A percentile compares a stretch with the other conserved stretches of the same genome.
These are phyloP conservation scores for Selenicereus undatus DNA, from an alignment of 148 eudicot species.

Conservation along the genomic window DNA sequence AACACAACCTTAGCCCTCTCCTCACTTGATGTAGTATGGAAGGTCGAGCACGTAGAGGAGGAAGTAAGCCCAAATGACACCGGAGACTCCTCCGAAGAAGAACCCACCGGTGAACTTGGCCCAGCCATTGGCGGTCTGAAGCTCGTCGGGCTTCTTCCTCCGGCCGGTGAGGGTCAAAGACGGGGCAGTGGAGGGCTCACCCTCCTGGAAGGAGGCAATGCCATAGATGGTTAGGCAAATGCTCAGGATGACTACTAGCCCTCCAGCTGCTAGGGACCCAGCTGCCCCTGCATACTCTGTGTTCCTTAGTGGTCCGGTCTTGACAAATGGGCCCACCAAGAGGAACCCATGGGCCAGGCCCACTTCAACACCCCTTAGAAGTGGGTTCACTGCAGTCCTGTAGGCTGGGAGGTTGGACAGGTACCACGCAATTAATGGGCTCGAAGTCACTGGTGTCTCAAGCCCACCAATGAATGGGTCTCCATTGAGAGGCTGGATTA, in stretches of 20 bases:
- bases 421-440: slow-evolving; percentile 99
- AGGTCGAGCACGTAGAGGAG: slow-evolving; percentile 82
- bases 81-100: slow-evolving; percentile 95
- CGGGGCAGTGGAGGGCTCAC: slow-evolving; percentile 89
- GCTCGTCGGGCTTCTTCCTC: slow-evolving; percentile 86
- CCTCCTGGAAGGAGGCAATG: slow-evolving; percentile 84
- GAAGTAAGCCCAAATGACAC: slow-evolving; percentile 92
- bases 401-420: slow-evolving; percentile 95
- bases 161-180: slow-evolving; percentile 81
- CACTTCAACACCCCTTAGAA: slow-evolving; percentile 80
- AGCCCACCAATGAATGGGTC: slow-evolving; percentile 97
- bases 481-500: slow-evolving; percentile 86
- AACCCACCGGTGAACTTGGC: slow-evolving; percentile 98
- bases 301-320: slow-evolving; percentile 81
- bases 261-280: slow-evolving; percentile 83
- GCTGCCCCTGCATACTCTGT: slow-evolving; percentile 77
- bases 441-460: slow-evolving; percentile 95
- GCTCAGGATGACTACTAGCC: slow-evolving; percentile 83
- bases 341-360: slow-evolving; percentile 91
- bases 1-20: background rate
- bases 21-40: slow-evolving; percentile 84
- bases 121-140: slow-evolving; percentile 98
- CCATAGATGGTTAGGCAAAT: slow-evolving; percentile 91
- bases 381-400: slow-evolving; percentile 94
- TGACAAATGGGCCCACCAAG: slow-evolving; percentile 91